Base-by-base conservation (phyloP, 129 eudicot genomes). In the Silybum marianum region DNA sequence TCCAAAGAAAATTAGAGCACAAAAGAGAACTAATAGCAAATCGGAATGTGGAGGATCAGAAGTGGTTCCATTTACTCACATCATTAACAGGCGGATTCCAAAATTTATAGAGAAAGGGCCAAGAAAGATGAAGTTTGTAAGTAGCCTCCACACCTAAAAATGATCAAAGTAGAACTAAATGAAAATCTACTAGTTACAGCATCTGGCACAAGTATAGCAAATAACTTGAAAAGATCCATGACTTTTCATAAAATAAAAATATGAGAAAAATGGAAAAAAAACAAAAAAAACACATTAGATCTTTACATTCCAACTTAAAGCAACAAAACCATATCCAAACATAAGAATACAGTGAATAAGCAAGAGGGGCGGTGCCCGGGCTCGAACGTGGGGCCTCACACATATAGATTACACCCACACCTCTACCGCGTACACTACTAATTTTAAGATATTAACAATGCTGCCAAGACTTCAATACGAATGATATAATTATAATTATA, bases 61-160 rank as follows among this genome's bases (percentile, higher is more conserved):
- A 81, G 54, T n/a, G 22, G 74, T 10, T 65, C 38, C 4, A 46
- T 68, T 73, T n/a, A 84, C 98, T 82, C 79, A 95, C 99, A 95
- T 91, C 97, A 92, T 95, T 73, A 95, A 74, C 28, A 95, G 90
- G 65, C 98, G 97, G 81, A 95, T 95, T 71, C 95, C 99, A 80
- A 95, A 95, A 82, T 92, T 95, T 63, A 95, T 89, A 21, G 98
- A 91, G 74, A 92, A 95, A 14, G 82, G 80, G 28, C 99, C 98
- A 80, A 95, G 98, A 82, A 92, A 95, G 79, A 93, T 87, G 89
- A 93, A 91, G 80, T 87, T 91, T 42, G 97, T 89, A 71, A 93
- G 48, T 73, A 93, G 89, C 78, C 97, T 88, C 97, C 97, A 91
- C 14, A 93, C 86, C 98, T 93, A 81, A 25, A 70, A 70, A 28